Evolutionary conservation across 116 monocot species (phyloP).

Genomic region (Iris pallida): DNA sequence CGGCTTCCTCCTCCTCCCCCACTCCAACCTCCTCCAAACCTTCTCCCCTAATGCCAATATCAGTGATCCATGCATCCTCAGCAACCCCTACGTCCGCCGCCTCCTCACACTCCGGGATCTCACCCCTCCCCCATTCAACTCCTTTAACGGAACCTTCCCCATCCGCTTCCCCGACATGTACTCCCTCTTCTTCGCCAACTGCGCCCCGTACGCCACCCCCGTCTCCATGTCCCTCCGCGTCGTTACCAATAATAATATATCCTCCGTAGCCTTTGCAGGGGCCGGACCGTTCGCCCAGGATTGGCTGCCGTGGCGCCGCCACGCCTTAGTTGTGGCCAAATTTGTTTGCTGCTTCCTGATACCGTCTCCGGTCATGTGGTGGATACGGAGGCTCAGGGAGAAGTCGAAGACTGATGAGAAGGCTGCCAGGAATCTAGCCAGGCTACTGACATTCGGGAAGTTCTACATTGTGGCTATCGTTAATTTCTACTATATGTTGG

Average conservation of each 20-base stretch:
- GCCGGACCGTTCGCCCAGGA: constrained; percentile 49
- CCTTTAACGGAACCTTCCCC: constrained; percentile 43
- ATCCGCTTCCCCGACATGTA: constrained; percentile 70
- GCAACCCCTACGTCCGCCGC: constrained; percentile 32
- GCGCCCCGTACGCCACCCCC: constrained; percentile 32
- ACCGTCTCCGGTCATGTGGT: constrained; percentile 67
- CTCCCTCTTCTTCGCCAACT: constrained; percentile 77
- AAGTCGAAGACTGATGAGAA: constrained; percentile 67
- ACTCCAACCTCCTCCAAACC: too few relatives aligned
- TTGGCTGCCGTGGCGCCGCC: constrained; percentile 65
- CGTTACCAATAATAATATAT: constrained; percentile 52
- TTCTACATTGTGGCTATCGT: constrained; percentile 53
- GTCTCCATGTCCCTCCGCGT: constrained; percentile 72
- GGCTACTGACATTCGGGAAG: constrained; percentile 46
- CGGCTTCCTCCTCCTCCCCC: too few relatives aligned
- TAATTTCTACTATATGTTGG: constrained; percentile 52
- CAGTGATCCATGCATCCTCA: constrained; percentile 69
- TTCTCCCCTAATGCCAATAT: constrained; percentile 13
- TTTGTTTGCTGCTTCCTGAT: constrained; percentile 64
- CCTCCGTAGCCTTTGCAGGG: constrained; percentile 53
- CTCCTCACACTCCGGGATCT: constrained; percentile 73
- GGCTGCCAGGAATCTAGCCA: constrained; percentile 49
- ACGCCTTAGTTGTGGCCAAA: constrained; percentile 54
- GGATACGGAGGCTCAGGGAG: constrained; percentile 50
- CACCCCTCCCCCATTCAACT: constrained; percentile 3